These are phyloP conservation scores for Ogataea pini DNA, from an alignment of 805 yeast species.

Conservation along the genomic window DNA sequence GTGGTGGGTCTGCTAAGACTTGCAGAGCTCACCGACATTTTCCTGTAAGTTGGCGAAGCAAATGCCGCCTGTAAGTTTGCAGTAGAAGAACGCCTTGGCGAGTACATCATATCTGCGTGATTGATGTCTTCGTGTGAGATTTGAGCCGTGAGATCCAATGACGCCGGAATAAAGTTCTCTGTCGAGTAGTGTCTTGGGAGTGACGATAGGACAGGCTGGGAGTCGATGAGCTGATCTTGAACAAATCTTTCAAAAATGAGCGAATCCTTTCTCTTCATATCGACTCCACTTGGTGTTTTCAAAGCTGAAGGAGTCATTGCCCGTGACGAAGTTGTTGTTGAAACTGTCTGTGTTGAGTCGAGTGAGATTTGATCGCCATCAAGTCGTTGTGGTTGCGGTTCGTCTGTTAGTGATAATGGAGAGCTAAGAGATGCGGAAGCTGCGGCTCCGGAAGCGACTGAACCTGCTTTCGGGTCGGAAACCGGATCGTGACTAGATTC, in stretches of 20 bases:
- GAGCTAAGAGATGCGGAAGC: conserved; percentile 15
- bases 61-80: conserved; percentile 47
- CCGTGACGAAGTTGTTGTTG: conserved; percentile 12
- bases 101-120: conserved; percentile 49
- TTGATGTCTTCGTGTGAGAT: conserved; percentile 36
- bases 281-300: conserved; percentile 1
- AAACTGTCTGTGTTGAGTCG: conserved; percentile 14
- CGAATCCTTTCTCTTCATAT: conserved; percentile 36
- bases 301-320: conserved; percentile 6
- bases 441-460: neutral
- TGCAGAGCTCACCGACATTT: conserved; percentile 22
- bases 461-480: conserved; percentile 8
- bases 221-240: conserved; percentile 50
- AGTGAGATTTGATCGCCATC: conserved; percentile 26
- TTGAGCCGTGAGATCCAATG: conserved; percentile 51
- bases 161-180: conserved; percentile 58
- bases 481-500: conserved; percentile 23
- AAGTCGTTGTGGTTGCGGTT: conserved; percentile 11
- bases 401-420: conserved; percentile 26
- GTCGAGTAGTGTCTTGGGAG: conserved; percentile 42
- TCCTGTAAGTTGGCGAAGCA: conserved; percentile 22
- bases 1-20: conserved; percentile 24
- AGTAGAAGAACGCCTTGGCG: conserved; percentile 53
- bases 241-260: conserved; percentile 68
- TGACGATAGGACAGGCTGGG: conserved; percentile 31